Evolutionary conservation across 805 yeast species (phyloP).

Genomic region (Yarrowia porcina): DNA sequence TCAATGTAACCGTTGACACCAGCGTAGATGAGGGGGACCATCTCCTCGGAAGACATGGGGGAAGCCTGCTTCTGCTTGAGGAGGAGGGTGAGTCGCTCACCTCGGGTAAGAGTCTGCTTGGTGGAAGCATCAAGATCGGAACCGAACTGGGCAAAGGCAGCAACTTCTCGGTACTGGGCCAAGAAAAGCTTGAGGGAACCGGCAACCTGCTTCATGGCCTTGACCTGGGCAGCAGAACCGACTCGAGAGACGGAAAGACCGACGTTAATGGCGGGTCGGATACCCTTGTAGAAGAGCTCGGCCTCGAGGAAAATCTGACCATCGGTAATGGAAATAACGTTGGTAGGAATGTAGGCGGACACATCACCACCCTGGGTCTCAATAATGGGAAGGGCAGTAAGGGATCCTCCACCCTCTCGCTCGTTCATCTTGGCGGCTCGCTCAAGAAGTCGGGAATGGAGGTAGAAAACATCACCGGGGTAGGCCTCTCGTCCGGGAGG

Average conservation of each 20-base stretch:
- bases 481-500: slow-evolving; percentile 97
- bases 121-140: slow-evolving; percentile 99
- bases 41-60: slow-evolving; percentile 98
- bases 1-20: slow-evolving; percentile 99
- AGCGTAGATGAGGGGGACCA: slow-evolving; percentile 96
- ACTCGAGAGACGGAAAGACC: slow-evolving; percentile 99
- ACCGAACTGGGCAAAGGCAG: slow-evolving; percentile 99
- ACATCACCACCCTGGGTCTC: slow-evolving; percentile 99
- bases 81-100: slow-evolving; percentile 99
- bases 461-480: slow-evolving; percentile 96
- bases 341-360: slow-evolving; percentile 95
- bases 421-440: slow-evolving; percentile 97
- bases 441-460: slow-evolving; percentile 91
- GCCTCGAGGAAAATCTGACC: slow-evolving; percentile 99
- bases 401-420: slow-evolving; percentile 84
- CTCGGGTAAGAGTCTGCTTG: slow-evolving; percentile 97
- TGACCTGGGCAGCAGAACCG: slow-evolving; percentile 99
- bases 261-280: slow-evolving; percentile 99
- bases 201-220: slow-evolving; percentile 99
- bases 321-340: slow-evolving; percentile 95
- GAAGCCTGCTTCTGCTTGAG: slow-evolving; percentile 96
- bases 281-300: slow-evolving; percentile 99
- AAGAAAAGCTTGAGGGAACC: slow-evolving; percentile 99
- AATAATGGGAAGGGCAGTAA: slow-evolving; percentile 93
- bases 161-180: slow-evolving; percentile 99